Conservation (phyloP, 768 basidiomycete species). For the Harrya chromipes region DNA sequence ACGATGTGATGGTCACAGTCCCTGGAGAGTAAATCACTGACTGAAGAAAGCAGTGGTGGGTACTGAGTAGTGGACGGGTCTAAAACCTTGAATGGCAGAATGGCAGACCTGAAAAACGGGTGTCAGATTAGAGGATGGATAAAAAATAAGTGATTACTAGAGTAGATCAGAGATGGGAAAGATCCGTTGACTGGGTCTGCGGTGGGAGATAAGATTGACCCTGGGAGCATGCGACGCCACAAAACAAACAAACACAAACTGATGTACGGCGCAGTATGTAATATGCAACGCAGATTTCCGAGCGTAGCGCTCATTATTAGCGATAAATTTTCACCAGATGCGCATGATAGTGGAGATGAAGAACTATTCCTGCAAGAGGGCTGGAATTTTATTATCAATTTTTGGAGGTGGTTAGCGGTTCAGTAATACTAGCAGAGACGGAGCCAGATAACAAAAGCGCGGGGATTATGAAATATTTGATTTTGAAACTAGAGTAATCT, state of each 20-base stretch:
- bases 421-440: constrained; percentile 1
- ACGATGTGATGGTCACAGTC: constrained; percentile 12
- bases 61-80: neutral
- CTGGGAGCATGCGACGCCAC: constrained; percentile 26
- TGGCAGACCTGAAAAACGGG: neutral
- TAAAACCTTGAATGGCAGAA: constrained; percentile 17
- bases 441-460: neutral
- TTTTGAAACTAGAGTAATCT: constrained; percentile 32
- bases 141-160: too few species aligned
- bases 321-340: constrained; percentile 28
- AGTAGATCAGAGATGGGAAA: constrained; percentile 13
- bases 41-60: neutral
- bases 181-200: neutral
- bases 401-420: neutral
- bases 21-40: constrained; percentile 2
- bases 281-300: constrained; percentile 29
- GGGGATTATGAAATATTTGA: constrained; percentile 20
- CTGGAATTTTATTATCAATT: neutral
- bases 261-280: constrained; percentile 23
- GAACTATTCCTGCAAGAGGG: neutral
- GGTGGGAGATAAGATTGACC: constrained; percentile 34
- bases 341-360: constrained; percentile 8
- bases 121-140: too few species aligned
- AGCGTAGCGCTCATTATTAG: constrained; percentile 26
- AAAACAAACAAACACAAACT: constrained; percentile 23